These are phyloP conservation scores for Zarea fungicola DNA, from an alignment of 2,329 filamentous ascomycete species.

Conservation along the genomic window DNA sequence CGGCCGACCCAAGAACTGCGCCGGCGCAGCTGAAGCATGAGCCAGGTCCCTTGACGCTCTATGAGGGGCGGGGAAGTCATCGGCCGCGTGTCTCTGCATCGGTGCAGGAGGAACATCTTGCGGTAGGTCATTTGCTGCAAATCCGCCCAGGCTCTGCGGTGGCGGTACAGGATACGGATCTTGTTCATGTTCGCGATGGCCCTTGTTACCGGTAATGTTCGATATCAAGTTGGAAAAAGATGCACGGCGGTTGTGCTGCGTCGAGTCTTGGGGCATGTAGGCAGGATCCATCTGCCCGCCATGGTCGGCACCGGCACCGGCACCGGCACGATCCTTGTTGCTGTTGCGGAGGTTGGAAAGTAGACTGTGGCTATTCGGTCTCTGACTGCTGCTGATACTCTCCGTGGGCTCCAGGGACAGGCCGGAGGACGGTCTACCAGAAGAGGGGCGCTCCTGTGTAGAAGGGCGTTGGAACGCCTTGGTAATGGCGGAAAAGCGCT, in stretches of 20 bases:
- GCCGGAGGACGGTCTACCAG: conserved; percentile 1
- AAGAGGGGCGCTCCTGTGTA: conserved; percentile 10
- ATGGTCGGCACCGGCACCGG: not conserved
- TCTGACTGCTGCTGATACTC: not conserved
- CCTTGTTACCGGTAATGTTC: not conserved
- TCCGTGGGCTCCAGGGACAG: not conserved
- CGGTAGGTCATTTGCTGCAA: not conserved
- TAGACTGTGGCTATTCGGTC: not conserved
- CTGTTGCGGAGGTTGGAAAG: not conserved
- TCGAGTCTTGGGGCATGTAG: not conserved
- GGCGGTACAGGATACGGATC: not conserved
- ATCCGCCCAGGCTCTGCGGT: not conserved
- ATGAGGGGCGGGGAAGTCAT: not conserved
- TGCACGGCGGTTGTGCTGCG: not conserved
- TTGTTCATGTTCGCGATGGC: not conserved
- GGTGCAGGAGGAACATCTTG: conserved; percentile 2
- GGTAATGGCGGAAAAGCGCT: conserved; percentile 39
- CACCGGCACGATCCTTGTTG: not conserved
- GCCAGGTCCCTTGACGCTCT: not conserved
- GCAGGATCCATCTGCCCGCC: not conserved
- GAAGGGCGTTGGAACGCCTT: conserved; percentile 25
- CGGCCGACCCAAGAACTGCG: not conserved
- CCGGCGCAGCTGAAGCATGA: not conserved
- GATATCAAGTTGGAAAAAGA: conserved; percentile 9
- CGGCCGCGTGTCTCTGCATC: not conserved